phyloP scores from a whole-genome alignment of 108 stramenopile genomes.

The Ochromonas danica region DNA sequence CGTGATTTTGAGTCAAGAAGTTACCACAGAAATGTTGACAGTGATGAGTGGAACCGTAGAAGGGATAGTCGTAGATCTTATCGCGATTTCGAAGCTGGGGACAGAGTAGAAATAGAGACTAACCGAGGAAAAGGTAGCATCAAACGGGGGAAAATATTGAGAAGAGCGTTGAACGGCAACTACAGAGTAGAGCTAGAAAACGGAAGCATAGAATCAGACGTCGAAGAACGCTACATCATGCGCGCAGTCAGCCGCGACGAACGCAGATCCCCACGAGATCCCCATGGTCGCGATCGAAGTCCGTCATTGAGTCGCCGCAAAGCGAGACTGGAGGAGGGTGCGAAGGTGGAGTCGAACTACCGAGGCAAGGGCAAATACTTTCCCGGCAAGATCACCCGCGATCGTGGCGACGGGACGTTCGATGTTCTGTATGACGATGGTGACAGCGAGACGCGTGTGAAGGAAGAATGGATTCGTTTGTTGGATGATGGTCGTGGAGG shows the following conservation, averaged over 20 bases:
- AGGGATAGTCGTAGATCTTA: no score
- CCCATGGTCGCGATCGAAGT: neutral
- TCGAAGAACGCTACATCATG: neutral
- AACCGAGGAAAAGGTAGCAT: neutral
- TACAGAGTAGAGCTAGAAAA: neutral
- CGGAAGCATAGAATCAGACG: neutral
- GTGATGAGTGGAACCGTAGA: no score
- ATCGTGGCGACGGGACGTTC: slow-evolving; percentile 42
- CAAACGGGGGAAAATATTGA: neutral
- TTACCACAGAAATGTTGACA: no score
- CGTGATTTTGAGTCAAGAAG: no score
- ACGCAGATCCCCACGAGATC: neutral
- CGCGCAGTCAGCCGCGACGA: no score
- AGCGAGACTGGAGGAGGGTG: slow-evolving; percentile 43
- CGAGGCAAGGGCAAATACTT: slow-evolving; percentile 43
- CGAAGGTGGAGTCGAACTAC: slow-evolving; percentile 47
- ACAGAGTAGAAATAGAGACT: neutral
- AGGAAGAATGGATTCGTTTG: slow-evolving; percentile 29
- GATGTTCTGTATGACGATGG: slow-evolving; percentile 55
- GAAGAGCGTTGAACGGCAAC: neutral
- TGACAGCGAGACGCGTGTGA: slow-evolving; percentile 44
- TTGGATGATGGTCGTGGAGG: neutral
- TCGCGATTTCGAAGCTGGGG: neutral
- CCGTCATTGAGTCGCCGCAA: no score
- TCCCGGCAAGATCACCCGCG: slow-evolving; percentile 41